Evolutionary conservation across 108 stramenopile genomes (phyloP), one percentile per base, ranked within the genome.

Genomic region (Aurantiochytrium sp.): DNA sequence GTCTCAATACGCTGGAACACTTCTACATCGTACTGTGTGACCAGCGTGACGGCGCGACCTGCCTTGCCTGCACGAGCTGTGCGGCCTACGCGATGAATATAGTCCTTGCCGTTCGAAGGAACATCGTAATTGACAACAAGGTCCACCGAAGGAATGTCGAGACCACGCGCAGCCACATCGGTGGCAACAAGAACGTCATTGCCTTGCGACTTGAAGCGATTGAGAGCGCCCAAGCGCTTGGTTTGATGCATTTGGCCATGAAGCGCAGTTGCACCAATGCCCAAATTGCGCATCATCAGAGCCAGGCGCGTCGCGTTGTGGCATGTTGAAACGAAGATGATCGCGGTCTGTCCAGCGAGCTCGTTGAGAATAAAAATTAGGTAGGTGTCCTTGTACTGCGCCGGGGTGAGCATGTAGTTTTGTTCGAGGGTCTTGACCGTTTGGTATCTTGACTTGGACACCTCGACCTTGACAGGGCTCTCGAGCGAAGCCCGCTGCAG

Each of bases 331-430:
- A 97, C 98, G 90, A 99, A 99, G 1, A 98, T 96, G 76, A 99
- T 90, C 28, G 95, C 96, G 55, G 96, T 97, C 90, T 98, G 97
- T 16, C 98, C 98, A 5, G 97, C 96, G 90, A 97, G 94, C 91
- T 98, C 98, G 91, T 99, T 97, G 87, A 99, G 95, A 47, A 98
- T 72, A 91, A 97, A 98, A 21, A 97, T 96, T 60, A 99, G 95
- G 93, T 99, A 98, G 88, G 95, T 95, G 93, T 99, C 99, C 96
- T 99, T 98, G 95, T 97, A 98, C 92, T 98, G 98, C 51, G 98
- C 98, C n/a, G 99, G 99, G 87, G 98, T 96, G 91, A 99, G 98
- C 43, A 99, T 87, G 91, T 99, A 99, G 91, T 93, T 94, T 91
- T 99, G 99, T 58, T 97, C 88, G 35, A 99, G 92, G 59, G 97